phyloP scores from a whole-genome alignment of 1,139 yeast species.

The Citeromyces siamensis region DNA sequence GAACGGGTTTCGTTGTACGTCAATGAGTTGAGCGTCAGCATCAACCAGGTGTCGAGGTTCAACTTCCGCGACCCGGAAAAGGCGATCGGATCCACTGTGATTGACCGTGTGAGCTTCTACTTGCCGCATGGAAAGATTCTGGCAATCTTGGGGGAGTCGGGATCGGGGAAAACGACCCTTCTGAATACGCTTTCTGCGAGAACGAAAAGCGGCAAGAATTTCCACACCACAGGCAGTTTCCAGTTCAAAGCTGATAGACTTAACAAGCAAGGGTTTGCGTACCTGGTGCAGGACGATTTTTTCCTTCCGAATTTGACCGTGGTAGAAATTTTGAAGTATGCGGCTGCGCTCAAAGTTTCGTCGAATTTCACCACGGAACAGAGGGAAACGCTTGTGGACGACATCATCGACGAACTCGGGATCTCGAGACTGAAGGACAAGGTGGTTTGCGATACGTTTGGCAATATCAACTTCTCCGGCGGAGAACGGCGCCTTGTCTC shows the following conservation, averaged over 20 bases:
- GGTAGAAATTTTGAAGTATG: slow-evolving; percentile 46
- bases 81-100: slow-evolving; percentile 11
- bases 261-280: slow-evolving; percentile 32
- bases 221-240: slow-evolving; percentile 25
- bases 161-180: slow-evolving; percentile 70
- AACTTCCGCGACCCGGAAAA: slow-evolving; percentile 2
- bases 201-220: slow-evolving; percentile 23
- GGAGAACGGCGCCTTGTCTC: slow-evolving; percentile 70
- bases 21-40: slow-evolving; percentile 11
- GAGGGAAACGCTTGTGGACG: slow-evolving; percentile 19
- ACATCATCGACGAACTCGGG: slow-evolving; percentile 43
- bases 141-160: slow-evolving; percentile 70
- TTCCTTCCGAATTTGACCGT: slow-evolving; percentile 55
- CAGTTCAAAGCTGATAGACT: slow-evolving; percentile 12
- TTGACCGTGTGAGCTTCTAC: slow-evolving; percentile 32
- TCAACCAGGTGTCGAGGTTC: not conserved
- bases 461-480: slow-evolving; percentile 42
- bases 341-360: slow-evolving; percentile 50
- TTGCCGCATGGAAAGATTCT: slow-evolving; percentile 33
- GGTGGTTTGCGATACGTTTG: slow-evolving; percentile 27
- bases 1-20: slow-evolving; percentile 13
- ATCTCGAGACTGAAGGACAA: slow-evolving; percentile 39
- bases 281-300: slow-evolving; percentile 61
- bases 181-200: slow-evolving; percentile 57
- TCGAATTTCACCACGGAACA: slow-evolving; percentile 23